Evolutionary conservation across 805 yeast genomes (phyloP), one percentile per base, ranked within the genome.

Genomic region (Candida peoriensis): DNA sequence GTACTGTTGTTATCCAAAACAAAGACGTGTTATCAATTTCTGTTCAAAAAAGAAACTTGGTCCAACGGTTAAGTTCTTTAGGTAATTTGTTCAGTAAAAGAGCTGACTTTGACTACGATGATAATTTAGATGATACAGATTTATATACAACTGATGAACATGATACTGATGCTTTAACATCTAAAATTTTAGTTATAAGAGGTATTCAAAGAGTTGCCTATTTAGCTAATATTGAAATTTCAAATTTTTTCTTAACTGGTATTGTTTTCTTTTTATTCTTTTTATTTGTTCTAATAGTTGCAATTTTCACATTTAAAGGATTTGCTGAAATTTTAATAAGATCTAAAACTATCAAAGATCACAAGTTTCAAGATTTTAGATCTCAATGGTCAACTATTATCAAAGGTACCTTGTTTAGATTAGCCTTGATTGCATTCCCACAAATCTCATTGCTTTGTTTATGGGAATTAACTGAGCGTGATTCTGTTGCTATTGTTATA

Each of bases 191-290:
- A 50, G 79, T 90, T 24, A 64, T 93, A 35, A 76, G 95, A 55
- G 98, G 98, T 47, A 81, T 93, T 41, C 86, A 87, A 59, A 79
- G 98, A 63, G 96, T 90, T 6, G 79, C 96, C 0, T 93, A 67
- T 56, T 61, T 81, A 48, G 85, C 96, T 9, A 74, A 74, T 15
- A 89, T 93, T 47, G 98, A 93, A 61, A 71, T 90, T 46, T 81
- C 96, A 17, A 79, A 77, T 53, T 60, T 93, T 38, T 93, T 88
- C 60, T 67, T 89, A 64, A 93, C 98, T 0, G 86, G 89, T 36
- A 75, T 87, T 27, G 81, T 82, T 8, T 86, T 89, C 58, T 83
- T 88, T 55, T 60, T 93, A 13, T 82, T 93, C 59, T 82, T 76
- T 59, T 79, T 74, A 13, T 86, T 74, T 54, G 75, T 72, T 24